A percentile compares a stretch with the other conserved stretches of the same genome.
These are phyloP conservation scores for Neurospora discreta DNA, from an alignment of 495 filamentous ascomycete species.

Conservation along the genomic window DNA sequence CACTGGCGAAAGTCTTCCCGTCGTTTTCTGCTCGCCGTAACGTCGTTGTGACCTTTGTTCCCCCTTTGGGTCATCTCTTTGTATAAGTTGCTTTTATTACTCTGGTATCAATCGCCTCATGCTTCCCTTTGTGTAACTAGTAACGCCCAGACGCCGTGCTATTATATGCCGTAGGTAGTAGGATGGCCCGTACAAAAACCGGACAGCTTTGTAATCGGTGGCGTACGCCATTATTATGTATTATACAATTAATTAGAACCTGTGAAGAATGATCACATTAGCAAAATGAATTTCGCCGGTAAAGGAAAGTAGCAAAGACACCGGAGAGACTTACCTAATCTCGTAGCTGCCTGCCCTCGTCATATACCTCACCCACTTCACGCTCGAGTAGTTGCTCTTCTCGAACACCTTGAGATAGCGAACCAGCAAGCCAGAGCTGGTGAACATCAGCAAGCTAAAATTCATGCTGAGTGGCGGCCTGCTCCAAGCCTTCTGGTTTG, in stretches of 20 bases:
- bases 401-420: slow-evolving; percentile 98
- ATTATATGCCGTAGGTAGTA: slow-evolving; percentile 4
- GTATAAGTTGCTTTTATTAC: background rate
- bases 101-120: background rate
- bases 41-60: background rate
- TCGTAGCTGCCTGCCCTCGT: slow-evolving; percentile 82
- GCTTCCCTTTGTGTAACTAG: background rate
- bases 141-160: slow-evolving; percentile 10
- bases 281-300: background rate
- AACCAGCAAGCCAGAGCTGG: slow-evolving; percentile 81
- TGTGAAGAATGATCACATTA: background rate
- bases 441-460: slow-evolving; percentile 97
- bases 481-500: slow-evolving; percentile 96
- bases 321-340: slow-evolving; percentile 43
- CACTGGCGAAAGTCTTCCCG: background rate
- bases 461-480: slow-evolving; percentile 83
- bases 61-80: background rate
- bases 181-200: background rate
- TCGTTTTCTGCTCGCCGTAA: background rate
- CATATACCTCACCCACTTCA: slow-evolving; percentile 99
- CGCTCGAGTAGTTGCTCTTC: slow-evolving; percentile 96
- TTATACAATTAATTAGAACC: slow-evolving; percentile 10
- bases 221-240: background rate
- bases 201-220: background rate
- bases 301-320: background rate